These are phyloP conservation scores for Trichoderma sp. DNA, from an alignment of 2,329 filamentous ascomycete species.

Conservation along the genomic window DNA sequence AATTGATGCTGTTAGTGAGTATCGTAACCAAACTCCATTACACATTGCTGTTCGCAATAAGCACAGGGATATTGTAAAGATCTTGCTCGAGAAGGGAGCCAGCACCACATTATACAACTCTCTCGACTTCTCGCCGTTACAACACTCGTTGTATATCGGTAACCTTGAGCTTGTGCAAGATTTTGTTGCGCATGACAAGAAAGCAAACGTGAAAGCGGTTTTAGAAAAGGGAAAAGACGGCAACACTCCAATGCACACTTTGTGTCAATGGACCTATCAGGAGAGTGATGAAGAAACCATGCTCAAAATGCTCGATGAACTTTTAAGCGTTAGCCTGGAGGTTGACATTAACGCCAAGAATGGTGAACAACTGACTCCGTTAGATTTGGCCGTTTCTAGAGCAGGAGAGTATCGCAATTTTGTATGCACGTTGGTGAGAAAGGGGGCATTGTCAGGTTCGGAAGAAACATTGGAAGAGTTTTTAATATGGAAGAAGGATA, in stretches of 20 bases:
- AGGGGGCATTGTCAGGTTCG: neutral
- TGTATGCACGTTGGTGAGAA: neutral
- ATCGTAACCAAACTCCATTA: neutral
- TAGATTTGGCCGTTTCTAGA: neutral
- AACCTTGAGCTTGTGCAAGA: neutral
- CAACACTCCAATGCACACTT: neutral
- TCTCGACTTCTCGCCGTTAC: neutral
- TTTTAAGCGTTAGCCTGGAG: neutral
- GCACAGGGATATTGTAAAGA: neutral
- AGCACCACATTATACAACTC: neutral
- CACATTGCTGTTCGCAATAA: neutral
- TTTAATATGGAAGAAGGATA: no score
- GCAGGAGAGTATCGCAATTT: neutral
- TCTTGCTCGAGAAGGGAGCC: neutral
- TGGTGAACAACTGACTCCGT: neutral
- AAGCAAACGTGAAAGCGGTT: neutral
- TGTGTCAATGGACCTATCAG: neutral
- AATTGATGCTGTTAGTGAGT: neutral
- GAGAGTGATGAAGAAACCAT: neutral
- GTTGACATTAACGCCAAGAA: neutral
- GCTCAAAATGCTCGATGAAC: neutral
- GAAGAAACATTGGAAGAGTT: fast-evolving
- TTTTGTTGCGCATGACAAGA: neutral
- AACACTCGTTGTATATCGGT: neutral
- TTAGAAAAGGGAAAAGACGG: neutral